Evolutionary conservation across 768 basidiomycete genomes (phyloP).

Genomic region (Lactarius tabidus): DNA sequence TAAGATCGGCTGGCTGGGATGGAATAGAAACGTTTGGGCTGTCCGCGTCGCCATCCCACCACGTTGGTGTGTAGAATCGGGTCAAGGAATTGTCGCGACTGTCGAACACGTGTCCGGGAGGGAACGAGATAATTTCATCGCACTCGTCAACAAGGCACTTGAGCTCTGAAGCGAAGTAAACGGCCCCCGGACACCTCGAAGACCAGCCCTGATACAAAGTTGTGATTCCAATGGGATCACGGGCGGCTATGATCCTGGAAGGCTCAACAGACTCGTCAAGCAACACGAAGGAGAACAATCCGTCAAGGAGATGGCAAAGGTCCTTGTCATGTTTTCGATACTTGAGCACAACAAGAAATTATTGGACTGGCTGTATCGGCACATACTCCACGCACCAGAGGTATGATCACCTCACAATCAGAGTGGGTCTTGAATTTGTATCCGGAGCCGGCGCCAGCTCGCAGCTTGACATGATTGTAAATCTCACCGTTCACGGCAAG

Average conservation of each 20-base stretch:
- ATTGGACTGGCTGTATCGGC: constrained; percentile 12
- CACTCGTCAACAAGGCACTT: constrained; percentile 90
- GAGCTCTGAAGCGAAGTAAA: constrained; percentile 95
- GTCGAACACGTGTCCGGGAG: constrained; percentile 96
- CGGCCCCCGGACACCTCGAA: constrained; percentile 72
- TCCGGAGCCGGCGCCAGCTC: constrained; percentile 56
- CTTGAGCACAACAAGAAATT: constrained; percentile 38
- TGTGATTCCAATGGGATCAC: constrained; percentile 96
- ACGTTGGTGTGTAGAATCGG: constrained; percentile 83
- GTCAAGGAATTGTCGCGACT: constrained; percentile 71
- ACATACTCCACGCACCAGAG: constrained; percentile 52
- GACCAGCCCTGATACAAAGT: constrained; percentile 98
- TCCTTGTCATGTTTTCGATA: constrained; percentile 79
- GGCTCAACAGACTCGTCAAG: constrained; percentile 91
- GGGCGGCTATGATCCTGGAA: constrained; percentile 87
- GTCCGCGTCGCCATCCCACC: constrained; percentile 86
- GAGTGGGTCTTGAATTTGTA: constrained; percentile 94
- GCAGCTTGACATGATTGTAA: constrained; percentile 90
- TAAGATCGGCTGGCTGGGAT: constrained; percentile 57
- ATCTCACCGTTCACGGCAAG: constrained; percentile 98
- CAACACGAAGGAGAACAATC: constrained; percentile 98
- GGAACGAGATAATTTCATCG: constrained; percentile 92
- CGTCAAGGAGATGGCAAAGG: constrained; percentile 80
- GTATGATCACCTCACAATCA: constrained; percentile 96
- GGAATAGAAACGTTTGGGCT: constrained; percentile 52